A percentile compares a stretch with the other conserved stretches of the same genome.
phyloP scores from a whole-genome alignment of 345 rosid species.

The Sisymbrium altissimum region DNA sequence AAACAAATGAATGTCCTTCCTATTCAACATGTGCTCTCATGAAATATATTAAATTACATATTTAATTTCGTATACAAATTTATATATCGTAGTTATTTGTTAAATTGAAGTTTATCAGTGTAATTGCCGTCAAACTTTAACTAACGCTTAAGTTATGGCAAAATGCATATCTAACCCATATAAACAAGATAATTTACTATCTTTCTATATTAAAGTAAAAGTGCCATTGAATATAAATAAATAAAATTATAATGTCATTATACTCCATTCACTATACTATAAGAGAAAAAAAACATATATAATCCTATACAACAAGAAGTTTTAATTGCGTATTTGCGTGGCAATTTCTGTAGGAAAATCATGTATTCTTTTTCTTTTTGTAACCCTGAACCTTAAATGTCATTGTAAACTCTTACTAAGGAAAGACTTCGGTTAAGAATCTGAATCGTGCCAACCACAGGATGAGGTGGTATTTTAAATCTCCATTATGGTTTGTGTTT shows the following conservation, averaged over 20 bases:
- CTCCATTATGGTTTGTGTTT: conserved; percentile 11
- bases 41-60: background rate
- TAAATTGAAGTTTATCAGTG: background rate
- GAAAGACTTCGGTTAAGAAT: background rate
- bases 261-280: too few relatives aligned
- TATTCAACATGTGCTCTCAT: background rate
- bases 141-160: too few relatives aligned
- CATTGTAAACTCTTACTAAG: background rate
- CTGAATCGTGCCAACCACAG: background rate
- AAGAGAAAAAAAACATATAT: too few relatives aligned
- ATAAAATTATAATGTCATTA: background rate
- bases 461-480: background rate
- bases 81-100: background rate
- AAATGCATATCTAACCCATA: too few relatives aligned
- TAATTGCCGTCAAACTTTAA: too few relatives aligned
- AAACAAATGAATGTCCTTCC: background rate
- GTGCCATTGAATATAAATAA: background rate
- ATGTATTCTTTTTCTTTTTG: background rate
- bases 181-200: too few relatives aligned
- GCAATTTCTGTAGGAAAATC: too few relatives aligned
- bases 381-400: background rate
- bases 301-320: too few relatives aligned
- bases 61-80: background rate
- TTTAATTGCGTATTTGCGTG: background rate
- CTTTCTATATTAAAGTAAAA: background rate